Conservation (phyloP, 1,284 basidiomycete species). For the Rugosomyces carneus region DNA sequence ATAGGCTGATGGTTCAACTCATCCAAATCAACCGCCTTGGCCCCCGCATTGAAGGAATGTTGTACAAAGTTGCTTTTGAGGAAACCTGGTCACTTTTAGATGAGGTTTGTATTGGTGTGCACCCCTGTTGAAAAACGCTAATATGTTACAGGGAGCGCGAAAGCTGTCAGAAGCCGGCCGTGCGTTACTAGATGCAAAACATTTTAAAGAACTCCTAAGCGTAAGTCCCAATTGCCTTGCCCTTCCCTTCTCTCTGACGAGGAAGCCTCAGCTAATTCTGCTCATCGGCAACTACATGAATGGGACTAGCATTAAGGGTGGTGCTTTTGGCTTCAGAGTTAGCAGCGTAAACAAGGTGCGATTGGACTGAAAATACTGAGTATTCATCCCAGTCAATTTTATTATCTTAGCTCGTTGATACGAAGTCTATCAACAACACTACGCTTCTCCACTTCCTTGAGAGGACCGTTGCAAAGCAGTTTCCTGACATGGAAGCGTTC, state of each 20-base stretch:
- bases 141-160: constrained; percentile 55
- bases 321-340: constrained; percentile 95
- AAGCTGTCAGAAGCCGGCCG: constrained; percentile 79
- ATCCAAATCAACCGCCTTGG: constrained; percentile 94
- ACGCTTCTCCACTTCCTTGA: constrained; percentile 96
- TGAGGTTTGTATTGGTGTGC: constrained; percentile 52
- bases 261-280: constrained; percentile 69
- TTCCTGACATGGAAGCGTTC: constrained; percentile 85
- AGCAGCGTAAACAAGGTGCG: constrained; percentile 94
- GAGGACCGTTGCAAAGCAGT: constrained; percentile 82
- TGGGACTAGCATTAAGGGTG: constrained; percentile 93
- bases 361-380: background rate
- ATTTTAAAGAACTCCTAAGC: constrained; percentile 84
- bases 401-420: constrained; percentile 89
- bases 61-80: constrained; percentile 84
- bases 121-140: background rate
- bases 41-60: constrained; percentile 90
- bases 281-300: constrained; percentile 99
- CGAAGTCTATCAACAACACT: constrained; percentile 90
- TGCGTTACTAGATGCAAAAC: constrained; percentile 68
- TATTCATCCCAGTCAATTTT: too few relatives aligned
- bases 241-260: constrained; percentile 16
- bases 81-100: constrained; percentile 74
- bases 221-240: constrained; percentile 35
- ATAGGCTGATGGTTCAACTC: constrained; percentile 94